Evolutionary conservation across 768 basidiomycete genomes (phyloP), one percentile per base, ranked within the genome.

Genomic region (Ramaria sp.): DNA sequence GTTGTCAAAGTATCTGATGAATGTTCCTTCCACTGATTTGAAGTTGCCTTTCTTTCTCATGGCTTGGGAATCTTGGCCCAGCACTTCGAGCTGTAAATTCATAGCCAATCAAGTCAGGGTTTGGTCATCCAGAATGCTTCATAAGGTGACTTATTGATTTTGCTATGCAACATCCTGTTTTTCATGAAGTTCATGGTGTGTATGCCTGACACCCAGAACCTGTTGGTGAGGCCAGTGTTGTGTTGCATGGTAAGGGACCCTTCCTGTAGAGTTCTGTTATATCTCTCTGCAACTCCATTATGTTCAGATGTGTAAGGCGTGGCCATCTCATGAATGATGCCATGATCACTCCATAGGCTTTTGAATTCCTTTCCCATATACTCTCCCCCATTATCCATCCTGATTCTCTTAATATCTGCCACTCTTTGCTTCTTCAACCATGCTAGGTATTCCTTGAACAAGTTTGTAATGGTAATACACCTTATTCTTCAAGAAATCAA

Each of bases 251-350:
- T 58, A 0, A 67, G 54, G 0, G 60, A 61, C 1, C 61, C 45
- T 9, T 70, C 66, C 12, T 68, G 43, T 3, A 71, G 58, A 0
- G 67, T 69, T 0, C 62, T 48, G 46, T 70, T 71, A 3, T 57
- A 51, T 1, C 63, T 61, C 52, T 74, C 68, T 0, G 64, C 69
- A 0, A 65, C 57, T 0, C 71, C 69, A 47, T 73, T 73, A 38
- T 68, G 64, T 2, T 65, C 42, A 1, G 67, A 68, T 0, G 67
- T 63, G 59, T 72, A 61, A 1, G 67, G 63, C 0, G 27, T 27
- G 5, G 66, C 69, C 0, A 56, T 60, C 49, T 71, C 61, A 10
- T 53, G 60, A 0, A 46, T 22, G 13, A 69, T 68, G 1, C 71
- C 68, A 19, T 64, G 49, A 4, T 53, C 42, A 0, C 6, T 22